Percentiles rank a stretch among this genome's conserved stretches.
Conservation (phyloP, 2,329 filamentous ascomycete species). For the Pseudogymnoascus sp. region DNA sequence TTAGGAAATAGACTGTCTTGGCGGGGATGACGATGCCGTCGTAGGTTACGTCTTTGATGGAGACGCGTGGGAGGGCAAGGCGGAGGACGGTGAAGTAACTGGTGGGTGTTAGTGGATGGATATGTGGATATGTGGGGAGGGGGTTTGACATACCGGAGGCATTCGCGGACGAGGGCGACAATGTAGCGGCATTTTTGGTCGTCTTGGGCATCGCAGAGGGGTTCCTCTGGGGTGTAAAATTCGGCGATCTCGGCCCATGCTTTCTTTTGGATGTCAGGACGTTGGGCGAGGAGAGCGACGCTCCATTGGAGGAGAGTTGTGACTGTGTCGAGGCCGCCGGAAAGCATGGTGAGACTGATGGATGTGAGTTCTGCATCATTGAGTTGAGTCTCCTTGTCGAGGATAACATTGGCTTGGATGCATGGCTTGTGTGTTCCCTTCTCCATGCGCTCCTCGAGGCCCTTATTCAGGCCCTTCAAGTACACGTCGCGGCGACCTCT, state of each 20-base stretch:
- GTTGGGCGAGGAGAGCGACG: slow-evolving; percentile 48
- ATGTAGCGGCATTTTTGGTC: slow-evolving; percentile 57
- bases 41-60: slow-evolving; percentile 50
- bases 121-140: neutral
- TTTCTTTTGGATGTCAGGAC: slow-evolving; percentile 53
- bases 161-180: slow-evolving; percentile 54
- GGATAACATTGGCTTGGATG: slow-evolving; percentile 58
- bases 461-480: slow-evolving; percentile 45
- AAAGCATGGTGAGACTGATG: slow-evolving; percentile 60
- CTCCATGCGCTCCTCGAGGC: slow-evolving; percentile 51
- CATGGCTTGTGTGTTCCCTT: slow-evolving; percentile 53
- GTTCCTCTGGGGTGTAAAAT: slow-evolving; percentile 41
- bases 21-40: slow-evolving; percentile 49
- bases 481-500: slow-evolving; percentile 51
- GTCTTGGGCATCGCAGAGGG: slow-evolving; percentile 50
- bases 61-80: slow-evolving; percentile 52
- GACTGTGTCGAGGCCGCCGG: slow-evolving; percentile 57
- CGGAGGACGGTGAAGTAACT: slow-evolving; percentile 55
- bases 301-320: slow-evolving; percentile 59
- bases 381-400: slow-evolving; percentile 53
- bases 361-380: slow-evolving; percentile 54
- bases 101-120: slow-evolving; percentile 10
- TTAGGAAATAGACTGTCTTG: slow-evolving; percentile 56
- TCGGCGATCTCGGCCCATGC: slow-evolving; percentile 48
- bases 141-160: slow-evolving; percentile 36